These are phyloP conservation scores for Fusarium sp. DNA, from an alignment of 2,329 filamentous ascomycete species.

Conservation along the genomic window DNA sequence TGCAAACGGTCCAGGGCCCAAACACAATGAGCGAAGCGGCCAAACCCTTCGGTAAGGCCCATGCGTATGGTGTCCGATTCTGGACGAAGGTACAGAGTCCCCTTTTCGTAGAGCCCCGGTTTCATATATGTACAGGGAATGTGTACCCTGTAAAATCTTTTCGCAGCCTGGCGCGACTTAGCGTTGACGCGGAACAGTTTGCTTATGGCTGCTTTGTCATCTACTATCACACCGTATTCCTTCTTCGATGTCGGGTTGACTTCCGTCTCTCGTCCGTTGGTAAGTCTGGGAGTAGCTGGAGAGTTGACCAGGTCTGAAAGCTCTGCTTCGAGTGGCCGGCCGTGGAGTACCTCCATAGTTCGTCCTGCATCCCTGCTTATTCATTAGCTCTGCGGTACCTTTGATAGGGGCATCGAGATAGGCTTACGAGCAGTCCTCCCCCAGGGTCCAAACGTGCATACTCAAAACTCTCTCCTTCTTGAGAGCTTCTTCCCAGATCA, in stretches of 20 bases:
- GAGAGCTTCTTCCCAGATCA: background rate
- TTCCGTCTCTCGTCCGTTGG: too few relatives aligned
- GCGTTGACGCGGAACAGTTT: background rate
- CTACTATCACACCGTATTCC: background rate
- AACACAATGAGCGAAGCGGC: background rate
- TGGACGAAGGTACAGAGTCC: background rate
- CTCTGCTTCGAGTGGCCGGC: background rate
- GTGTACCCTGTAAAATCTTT: background rate
- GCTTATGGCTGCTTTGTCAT: background rate
- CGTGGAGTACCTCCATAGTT: background rate
- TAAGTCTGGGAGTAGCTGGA: background rate
- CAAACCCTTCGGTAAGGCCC: background rate
- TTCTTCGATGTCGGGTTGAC: background rate
- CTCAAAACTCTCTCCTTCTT: background rate
- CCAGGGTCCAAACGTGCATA: background rate
- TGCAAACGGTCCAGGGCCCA: background rate
- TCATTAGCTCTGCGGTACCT: background rate
- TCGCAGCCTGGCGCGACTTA: too few relatives aligned
- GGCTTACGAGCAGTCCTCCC: background rate
- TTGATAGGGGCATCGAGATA: background rate
- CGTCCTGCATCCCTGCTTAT: background rate
- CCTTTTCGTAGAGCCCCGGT: background rate
- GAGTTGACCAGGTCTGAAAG: background rate
- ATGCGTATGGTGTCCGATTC: background rate
- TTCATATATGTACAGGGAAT: background rate